Evolutionary conservation across 805 yeast genomes (phyloP), one percentile per base, ranked within the genome.

Genomic region (Starmerella geochares): DNA sequence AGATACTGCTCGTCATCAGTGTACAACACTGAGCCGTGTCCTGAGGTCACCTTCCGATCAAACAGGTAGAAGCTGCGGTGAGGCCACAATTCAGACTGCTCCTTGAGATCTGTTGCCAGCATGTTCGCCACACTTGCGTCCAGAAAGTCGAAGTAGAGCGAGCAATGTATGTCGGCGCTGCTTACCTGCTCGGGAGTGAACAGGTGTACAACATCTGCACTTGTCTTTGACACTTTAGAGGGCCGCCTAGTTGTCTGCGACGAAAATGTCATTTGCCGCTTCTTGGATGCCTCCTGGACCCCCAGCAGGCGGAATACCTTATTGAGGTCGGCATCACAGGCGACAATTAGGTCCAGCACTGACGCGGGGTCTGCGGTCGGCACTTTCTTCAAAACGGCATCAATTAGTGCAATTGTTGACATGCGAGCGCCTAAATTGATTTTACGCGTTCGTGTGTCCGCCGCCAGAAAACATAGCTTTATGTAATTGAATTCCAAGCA

Each of bases 41-140:
- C 75, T 2, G 88, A 77, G 6, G 59, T 60, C 46, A 85, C 82
- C 46, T 69, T 62, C 16, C 80, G 75, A 1, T 81, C 86, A 55
- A 81, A 83, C 9, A 84, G 66, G 50, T 75, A 71, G 60, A 84
- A 84, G 54, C 71, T 67, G 21, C 72, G 69, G 8, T 67, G 62
- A 0, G 55, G 57, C 66, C 78, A 77, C 0, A 55, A 49, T 0
- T 66, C 57, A 4, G 69, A 62, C 32, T 74, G 76, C 1, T 67
- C 61, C 52, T 75, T 50, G 13, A 81, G 65, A 17, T 69, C 66
- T 11, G 58, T 48, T 2, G 80, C 62, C 2, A 81, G 58, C 0
- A 57, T 56, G 27, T 75, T 69, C 0, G 86, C 77, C 8, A 76
- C 51, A 0, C 71, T 68, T 0, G 62, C 51, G 0, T 85, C 81